Conservation (phyloP, 306 rosid genomes). For the Quercus agrifolia region DNA sequence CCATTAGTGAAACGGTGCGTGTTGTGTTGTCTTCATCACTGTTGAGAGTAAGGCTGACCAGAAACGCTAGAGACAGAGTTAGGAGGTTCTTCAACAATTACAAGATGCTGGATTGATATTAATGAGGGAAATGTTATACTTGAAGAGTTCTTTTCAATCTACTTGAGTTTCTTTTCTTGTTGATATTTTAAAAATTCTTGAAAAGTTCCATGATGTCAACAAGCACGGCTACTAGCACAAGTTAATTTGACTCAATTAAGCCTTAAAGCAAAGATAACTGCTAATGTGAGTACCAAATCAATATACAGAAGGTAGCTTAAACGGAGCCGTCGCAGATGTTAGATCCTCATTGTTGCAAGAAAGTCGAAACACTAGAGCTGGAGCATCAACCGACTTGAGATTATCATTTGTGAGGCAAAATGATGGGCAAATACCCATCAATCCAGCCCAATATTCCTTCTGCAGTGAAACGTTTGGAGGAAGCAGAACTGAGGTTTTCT, state of each 20-base stretch:
- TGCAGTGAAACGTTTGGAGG: slow-evolving; percentile 26
- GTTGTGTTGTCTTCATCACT: too few species aligned
- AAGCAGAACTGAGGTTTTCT: slow-evolving; percentile 29
- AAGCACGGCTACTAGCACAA: background rate
- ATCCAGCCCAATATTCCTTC: slow-evolving; percentile 36
- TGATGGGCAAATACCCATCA: slow-evolving; percentile 15
- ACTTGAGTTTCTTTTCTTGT: background rate
- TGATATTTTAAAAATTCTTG: background rate
- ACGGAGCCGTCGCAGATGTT: slow-evolving; percentile 30
- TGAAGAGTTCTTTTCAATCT: background rate
- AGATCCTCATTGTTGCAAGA: slow-evolving; percentile 30
- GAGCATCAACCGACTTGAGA: slow-evolving; percentile 20
- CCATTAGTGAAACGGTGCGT: too few species aligned
- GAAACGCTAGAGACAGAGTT: too few species aligned
- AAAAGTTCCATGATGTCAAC: background rate
- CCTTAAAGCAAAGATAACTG: background rate
- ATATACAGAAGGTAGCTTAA: slow-evolving; percentile 38
- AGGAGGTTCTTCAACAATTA: background rate
- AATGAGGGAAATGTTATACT: background rate
- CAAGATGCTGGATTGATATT: slow-evolving; percentile 11
- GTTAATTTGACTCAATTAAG: background rate
- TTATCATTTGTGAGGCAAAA: slow-evolving; percentile 37
- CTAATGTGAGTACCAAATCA: slow-evolving; percentile 30
- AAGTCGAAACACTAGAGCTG: slow-evolving; percentile 28
- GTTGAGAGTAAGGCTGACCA: too few species aligned